Conservation (phyloP, 225 moss, liverwort and hornwort species). For the Sphagnum contortum region DNA sequence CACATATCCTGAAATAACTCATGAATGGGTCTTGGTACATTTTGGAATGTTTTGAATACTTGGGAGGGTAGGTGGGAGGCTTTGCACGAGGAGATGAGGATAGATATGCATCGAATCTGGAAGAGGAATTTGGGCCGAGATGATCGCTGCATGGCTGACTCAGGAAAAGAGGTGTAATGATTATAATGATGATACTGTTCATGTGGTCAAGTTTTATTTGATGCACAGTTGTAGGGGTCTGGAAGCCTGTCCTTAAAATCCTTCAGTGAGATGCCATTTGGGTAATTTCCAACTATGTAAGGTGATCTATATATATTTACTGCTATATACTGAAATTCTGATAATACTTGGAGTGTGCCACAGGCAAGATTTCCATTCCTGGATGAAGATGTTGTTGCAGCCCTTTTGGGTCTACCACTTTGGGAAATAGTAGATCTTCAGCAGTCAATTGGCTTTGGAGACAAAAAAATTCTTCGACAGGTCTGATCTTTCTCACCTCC, state of each 20-base stretch:
- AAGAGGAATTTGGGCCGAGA: constrained; percentile 95
- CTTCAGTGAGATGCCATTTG: too few relatives aligned
- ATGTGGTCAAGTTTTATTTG: neutral
- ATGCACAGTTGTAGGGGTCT: too few relatives aligned
- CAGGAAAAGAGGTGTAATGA: constrained; percentile 72
- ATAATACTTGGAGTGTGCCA: neutral
- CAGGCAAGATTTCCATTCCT: constrained; percentile 97
- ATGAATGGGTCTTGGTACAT: too few relatives aligned
- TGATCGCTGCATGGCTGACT: constrained; percentile 88
- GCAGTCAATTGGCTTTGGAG: constrained; percentile 69
- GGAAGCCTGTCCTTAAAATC: too few relatives aligned
- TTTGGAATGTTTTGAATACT: neutral
- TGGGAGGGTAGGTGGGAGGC: constrained; percentile 61
- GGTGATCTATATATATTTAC: too few relatives aligned
- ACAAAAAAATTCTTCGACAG: constrained; percentile 90
- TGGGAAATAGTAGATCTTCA: constrained; percentile 87
- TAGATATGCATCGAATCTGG: constrained; percentile 89
- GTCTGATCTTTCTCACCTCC: constrained; percentile 7
- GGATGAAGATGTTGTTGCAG: constrained; percentile 80
- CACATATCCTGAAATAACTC: too few relatives aligned
- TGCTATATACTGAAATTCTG: too few relatives aligned
- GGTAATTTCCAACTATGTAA: too few relatives aligned
- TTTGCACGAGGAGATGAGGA: constrained; percentile 82
- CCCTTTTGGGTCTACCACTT: constrained; percentile 61
- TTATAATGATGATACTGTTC: neutral